Base-by-base conservation (phyloP, 495 filamentous ascomycete genomes). In the Chaetomium tenue region DNA sequence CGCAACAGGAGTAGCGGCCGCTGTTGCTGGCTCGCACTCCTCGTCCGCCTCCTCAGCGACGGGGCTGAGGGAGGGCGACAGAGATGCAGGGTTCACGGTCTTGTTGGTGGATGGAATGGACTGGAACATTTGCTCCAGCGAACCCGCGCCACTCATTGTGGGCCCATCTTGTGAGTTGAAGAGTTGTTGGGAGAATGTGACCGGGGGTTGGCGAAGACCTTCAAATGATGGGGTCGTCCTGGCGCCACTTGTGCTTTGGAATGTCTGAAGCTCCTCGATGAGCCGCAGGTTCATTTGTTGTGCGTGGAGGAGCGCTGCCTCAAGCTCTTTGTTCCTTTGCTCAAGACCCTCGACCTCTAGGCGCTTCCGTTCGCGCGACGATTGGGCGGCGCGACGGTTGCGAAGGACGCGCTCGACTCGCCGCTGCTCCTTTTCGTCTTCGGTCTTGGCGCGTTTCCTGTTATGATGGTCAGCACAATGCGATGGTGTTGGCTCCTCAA, bases 381-480 rank as follows among this genome's bases (percentile, higher is more conserved):
- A 96, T 81, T 98, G 94, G 48, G 94, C 94, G 46, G 94, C 94
- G 58, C 91, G 89, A 65, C 94, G 91, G 77, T 98, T 98, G 44
- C 94, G 88, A 67, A 97, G 89, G 48, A 98, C 93, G 59, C 94
- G 91, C 81, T 98, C 94, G 68, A 98, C 93, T 58, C 94, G 90
- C 53, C 94, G 89, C 77, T 98, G 94, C 78, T 98, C 94, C 78
- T 98, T 98, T 77, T 98, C 94, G 74, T 96, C 94, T 61, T 96
- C 92, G 30, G 94, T 98, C 85, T 97, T 98, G 70, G 94, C 94
- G 64, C 94, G 92, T 85, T 98, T 98, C 63, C 91, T 93, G 60
- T 58, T n/a, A 8, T 18, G 59, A 62, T 37, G 26, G 64, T 71
- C 64, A 66, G 57, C n/a, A 33, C 1, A 11, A 11, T 5, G 25